These are phyloP conservation scores for Fusarium tanahbumbuense DNA, from an alignment of 2,329 filamentous ascomycete genomes.

Conservation along the genomic window DNA sequence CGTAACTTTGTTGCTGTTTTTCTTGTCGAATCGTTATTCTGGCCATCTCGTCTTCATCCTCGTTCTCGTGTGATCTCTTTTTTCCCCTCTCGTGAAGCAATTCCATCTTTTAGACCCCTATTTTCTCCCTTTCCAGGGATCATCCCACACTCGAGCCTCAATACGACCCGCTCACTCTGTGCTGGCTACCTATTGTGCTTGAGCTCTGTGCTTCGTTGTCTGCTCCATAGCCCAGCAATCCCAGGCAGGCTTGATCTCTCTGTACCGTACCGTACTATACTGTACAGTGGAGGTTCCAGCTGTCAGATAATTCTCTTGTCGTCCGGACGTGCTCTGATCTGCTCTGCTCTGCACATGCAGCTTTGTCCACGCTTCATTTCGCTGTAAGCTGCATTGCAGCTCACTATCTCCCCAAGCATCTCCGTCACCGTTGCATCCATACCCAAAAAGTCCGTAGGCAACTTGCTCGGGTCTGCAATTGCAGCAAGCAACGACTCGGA, in stretches of 20 bases:
- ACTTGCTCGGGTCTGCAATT: not conserved
- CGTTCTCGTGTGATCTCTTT: not conserved
- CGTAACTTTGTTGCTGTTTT: constrained; percentile 3
- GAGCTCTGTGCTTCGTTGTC: constrained; percentile 17
- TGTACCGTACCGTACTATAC: not conserved
- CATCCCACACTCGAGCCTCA: constrained; percentile 24
- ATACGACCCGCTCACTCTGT: constrained; percentile 30
- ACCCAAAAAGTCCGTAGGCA: constrained; percentile 14
- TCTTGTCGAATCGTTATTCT: constrained; percentile 4
- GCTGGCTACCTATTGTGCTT: constrained; percentile 20
- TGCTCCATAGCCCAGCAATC: constrained; percentile 3
- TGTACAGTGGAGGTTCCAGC: not conserved
- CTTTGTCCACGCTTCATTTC: constrained; percentile 17
- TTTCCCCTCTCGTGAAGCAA: constrained; percentile 4
- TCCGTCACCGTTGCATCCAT: constrained; percentile 31
- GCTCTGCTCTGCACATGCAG: not conserved
- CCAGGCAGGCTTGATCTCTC: not conserved
- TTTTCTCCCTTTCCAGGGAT: constrained; percentile 27
- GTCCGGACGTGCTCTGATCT: not conserved
- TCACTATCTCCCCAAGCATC: constrained; percentile 33
- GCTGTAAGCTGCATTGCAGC: constrained; percentile 28
- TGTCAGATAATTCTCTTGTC: constrained; percentile 1
- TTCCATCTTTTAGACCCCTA: constrained; percentile 24
- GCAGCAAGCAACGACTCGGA: constrained; percentile 23
- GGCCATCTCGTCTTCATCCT: not conserved